A percentile compares a stretch with the other conserved stretches of the same genome.
Evolutionary conservation across 345 rosid species (phyloP).

Genomic region (Pseudoturritis turrita): DNA sequence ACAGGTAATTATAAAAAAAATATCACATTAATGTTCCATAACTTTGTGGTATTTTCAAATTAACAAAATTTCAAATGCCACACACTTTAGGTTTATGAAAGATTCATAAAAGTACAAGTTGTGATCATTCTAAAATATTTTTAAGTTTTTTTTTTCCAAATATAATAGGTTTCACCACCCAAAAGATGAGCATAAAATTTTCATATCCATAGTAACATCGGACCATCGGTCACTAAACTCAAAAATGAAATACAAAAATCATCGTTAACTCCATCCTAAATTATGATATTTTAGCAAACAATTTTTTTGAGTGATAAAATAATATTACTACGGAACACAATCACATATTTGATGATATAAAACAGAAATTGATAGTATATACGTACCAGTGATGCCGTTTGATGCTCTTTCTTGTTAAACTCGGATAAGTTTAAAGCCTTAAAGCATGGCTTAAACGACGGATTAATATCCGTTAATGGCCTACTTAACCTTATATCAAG

Average conservation of each 20-base stretch:
- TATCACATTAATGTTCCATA: no score
- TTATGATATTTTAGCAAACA: neutral
- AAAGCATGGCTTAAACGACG: slow-evolving; percentile 39
- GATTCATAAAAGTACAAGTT: no score
- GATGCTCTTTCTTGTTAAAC: slow-evolving; percentile 48
- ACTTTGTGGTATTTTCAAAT: no score
- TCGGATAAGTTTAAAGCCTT: slow-evolving; percentile 47
- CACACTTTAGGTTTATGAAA: no score
- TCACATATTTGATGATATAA: slow-evolving; percentile 2
- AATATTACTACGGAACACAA: neutral
- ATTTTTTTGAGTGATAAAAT: neutral
- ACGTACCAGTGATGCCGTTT: slow-evolving; percentile 43
- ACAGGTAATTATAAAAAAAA: no score
- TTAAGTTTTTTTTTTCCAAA: neutral
- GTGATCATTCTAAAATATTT: no score
- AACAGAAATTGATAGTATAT: neutral
- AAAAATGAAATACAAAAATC: neutral
- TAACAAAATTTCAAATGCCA: no score
- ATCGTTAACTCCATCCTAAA: neutral
- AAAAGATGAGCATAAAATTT: neutral
- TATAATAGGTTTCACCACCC: neutral
- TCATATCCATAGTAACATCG: neutral
- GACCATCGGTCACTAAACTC: neutral
- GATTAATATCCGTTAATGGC: slow-evolving; percentile 42
- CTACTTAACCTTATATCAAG: slow-evolving; percentile 41